Conservation (phyloP, 352 stramenopile species). For the Globisporangium takayamanum region DNA sequence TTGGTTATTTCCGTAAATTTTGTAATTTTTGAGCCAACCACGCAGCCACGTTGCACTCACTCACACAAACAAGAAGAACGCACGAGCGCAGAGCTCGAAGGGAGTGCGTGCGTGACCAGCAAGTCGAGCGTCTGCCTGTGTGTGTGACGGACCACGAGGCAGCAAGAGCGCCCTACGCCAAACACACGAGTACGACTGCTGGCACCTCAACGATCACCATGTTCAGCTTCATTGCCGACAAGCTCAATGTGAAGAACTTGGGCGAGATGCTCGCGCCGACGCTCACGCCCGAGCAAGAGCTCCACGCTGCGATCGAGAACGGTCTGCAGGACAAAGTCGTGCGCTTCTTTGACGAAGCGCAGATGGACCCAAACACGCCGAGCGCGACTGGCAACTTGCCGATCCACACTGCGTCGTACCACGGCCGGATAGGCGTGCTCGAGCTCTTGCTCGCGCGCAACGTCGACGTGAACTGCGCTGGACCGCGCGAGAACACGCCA, state of each 20-base stretch:
- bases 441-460: conserved; percentile 61
- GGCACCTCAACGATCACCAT: conserved; percentile 21
- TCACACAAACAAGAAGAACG: not conserved
- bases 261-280: conserved; percentile 83
- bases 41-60: not conserved
- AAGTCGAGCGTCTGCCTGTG: not conserved
- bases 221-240: conserved; percentile 87
- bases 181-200: not conserved
- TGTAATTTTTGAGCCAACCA: not conserved
- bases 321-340: conserved; percentile 69
- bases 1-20: not conserved
- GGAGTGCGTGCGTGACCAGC: too few relatives aligned
- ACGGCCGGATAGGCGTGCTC: conserved; percentile 66
- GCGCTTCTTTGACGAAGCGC: conserved; percentile 58
- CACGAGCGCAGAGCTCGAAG: not conserved
- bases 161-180: not conserved
- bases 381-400: conserved; percentile 74
- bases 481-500: conserved; percentile 69
- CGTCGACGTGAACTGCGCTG: conserved; percentile 63
- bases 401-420: conserved; percentile 83
- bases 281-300: conserved; percentile 81
- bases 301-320: conserved; percentile 73
- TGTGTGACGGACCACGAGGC: not conserved
- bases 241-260: conserved; percentile 87
- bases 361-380: conserved; percentile 60